Conservation (phyloP, 441 rosid genomes). For the Flueggea neowawraea region DNA sequence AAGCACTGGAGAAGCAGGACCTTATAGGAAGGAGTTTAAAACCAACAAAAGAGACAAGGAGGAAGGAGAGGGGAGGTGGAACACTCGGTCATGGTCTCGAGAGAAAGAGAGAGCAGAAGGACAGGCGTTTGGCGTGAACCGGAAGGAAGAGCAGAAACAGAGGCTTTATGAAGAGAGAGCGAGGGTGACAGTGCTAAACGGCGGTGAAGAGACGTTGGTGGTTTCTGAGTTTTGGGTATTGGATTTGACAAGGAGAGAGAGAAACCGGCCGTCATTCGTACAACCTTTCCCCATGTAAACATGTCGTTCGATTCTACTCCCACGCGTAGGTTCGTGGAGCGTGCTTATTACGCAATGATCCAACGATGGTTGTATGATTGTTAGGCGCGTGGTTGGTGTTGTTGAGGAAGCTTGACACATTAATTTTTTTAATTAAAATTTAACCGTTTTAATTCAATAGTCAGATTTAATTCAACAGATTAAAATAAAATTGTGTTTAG, state of each 20-base stretch:
- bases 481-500: too few relatives aligned
- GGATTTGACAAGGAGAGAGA: slow-evolving; percentile 1
- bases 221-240: neutral
- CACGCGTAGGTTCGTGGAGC: neutral
- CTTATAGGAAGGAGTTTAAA: neutral
- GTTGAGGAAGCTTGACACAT: too few relatives aligned
- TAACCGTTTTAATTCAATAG: too few relatives aligned
- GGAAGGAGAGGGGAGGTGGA: slow-evolving; percentile 2
- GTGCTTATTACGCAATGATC: too few relatives aligned
- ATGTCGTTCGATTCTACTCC: neutral
- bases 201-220: slow-evolving; percentile 55
- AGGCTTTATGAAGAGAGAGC: slow-evolving; percentile 63
- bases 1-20: slow-evolving; percentile 2
- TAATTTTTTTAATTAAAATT: too few relatives aligned
- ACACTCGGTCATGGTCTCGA: neutral
- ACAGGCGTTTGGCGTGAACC: slow-evolving; percentile 87
- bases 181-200: slow-evolving; percentile 35
- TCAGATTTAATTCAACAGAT: too few relatives aligned
- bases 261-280: slow-evolving; percentile 50
- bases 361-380: too few relatives aligned
- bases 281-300: slow-evolving; percentile 34
- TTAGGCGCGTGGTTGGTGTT: neutral
- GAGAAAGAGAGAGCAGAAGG: slow-evolving; percentile 10
- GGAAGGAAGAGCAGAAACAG: slow-evolving; percentile 44
- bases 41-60: neutral